Evolutionary conservation across 495 filamentous ascomycete genomes (phyloP).

Genomic region (Neurospora sp.): DNA sequence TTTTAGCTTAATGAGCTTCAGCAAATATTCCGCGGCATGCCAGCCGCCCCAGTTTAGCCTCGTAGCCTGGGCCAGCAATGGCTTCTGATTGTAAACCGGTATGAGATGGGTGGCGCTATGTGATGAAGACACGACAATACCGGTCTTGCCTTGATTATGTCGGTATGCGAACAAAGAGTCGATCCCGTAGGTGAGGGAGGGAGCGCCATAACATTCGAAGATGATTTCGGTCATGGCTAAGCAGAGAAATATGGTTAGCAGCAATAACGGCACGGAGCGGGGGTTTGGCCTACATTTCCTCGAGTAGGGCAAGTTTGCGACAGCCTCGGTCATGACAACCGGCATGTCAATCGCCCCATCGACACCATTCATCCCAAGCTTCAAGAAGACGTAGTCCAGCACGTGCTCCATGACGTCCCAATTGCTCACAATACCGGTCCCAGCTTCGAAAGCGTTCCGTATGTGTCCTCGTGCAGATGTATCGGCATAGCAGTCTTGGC

Average conservation of each 20-base stretch:
- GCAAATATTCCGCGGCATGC: slow-evolving; percentile 78
- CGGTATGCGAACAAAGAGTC: slow-evolving; percentile 92
- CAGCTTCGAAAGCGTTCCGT: slow-evolving; percentile 81
- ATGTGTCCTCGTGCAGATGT: slow-evolving; percentile 86
- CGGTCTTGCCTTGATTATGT: slow-evolving; percentile 80
- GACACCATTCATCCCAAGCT: slow-evolving; percentile 73
- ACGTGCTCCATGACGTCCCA: slow-evolving; percentile 96
- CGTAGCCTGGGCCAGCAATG: slow-evolving; percentile 71
- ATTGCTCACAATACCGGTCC: slow-evolving; percentile 83
- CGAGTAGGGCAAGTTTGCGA: slow-evolving; percentile 81
- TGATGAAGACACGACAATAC: slow-evolving; percentile 82
- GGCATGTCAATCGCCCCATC: slow-evolving; percentile 69
- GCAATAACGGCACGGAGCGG: not conserved
- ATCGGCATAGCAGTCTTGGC: slow-evolving; percentile 85
- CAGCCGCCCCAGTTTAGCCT: slow-evolving; percentile 91
- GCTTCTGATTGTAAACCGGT: slow-evolving; percentile 76
- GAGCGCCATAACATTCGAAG: slow-evolving; percentile 87
- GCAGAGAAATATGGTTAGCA: not conserved
- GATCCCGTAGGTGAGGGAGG: slow-evolving; percentile 84
- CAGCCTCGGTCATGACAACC: slow-evolving; percentile 90
- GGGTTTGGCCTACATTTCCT: slow-evolving; percentile 56
- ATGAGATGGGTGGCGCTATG: slow-evolving; percentile 95
- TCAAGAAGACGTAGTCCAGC: slow-evolving; percentile 85
- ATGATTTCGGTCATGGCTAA: slow-evolving; percentile 93
- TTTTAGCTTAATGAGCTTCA: slow-evolving; percentile 84